Conservation (phyloP, 495 filamentous ascomycete genomes). For the Neurospora discreta region DNA sequence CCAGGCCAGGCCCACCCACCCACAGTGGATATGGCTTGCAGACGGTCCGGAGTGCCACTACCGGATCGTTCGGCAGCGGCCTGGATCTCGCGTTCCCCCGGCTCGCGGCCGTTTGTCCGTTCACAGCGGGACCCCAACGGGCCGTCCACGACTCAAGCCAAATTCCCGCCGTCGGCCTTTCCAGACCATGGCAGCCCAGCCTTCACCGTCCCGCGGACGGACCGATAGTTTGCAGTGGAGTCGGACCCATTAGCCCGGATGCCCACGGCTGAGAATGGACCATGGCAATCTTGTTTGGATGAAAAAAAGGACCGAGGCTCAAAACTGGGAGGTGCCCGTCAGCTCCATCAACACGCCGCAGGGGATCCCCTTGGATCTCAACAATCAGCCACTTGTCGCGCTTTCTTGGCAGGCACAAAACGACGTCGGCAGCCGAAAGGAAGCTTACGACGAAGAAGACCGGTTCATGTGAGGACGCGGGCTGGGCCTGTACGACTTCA, state of each 20-base stretch:
- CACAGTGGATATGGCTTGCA: background rate
- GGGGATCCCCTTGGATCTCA: background rate
- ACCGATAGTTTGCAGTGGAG: background rate
- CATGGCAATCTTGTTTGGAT: background rate
- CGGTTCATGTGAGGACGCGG: background rate
- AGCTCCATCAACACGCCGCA: background rate
- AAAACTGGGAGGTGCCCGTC: background rate
- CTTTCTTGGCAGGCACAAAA: background rate
- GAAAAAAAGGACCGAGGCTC: background rate
- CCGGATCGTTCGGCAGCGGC: background rate
- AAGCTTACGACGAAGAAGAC: background rate
- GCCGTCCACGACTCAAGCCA: background rate
- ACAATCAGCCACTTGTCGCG: background rate
- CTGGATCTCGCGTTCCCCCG: background rate
- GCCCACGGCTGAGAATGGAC: background rate
- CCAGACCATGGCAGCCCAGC: background rate
- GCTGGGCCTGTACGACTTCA: background rate
- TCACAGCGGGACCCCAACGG: background rate
- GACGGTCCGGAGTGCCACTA: background rate
- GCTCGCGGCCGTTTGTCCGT: background rate
- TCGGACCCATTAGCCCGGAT: background rate
- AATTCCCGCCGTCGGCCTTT: background rate
- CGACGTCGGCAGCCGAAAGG: background rate
- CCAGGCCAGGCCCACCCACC: background rate
- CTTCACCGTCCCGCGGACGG: background rate